Evolutionary conservation across 2,329 filamentous ascomycete species (phyloP), one percentile per base, ranked within the genome.

Genomic region (Aspergillus ruber): DNA sequence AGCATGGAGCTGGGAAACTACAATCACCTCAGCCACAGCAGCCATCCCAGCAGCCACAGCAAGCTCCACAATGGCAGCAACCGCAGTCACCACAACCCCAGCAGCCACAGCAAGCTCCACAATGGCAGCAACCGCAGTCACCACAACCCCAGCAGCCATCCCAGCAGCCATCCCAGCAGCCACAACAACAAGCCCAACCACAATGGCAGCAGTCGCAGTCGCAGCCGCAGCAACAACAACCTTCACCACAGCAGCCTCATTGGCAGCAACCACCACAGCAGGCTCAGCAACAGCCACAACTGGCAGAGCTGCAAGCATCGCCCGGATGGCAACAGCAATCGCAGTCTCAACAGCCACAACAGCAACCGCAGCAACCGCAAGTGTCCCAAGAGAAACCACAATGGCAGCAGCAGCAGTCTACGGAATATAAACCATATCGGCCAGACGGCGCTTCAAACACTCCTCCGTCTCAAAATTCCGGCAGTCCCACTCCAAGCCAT

Each of bases 291-390:
- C 41, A 50, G 25, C 43, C 47, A 29, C 44, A 38, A 12, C 17
- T 18, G 3, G n/a, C 20, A 21, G 33, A 45, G 27, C 10, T 21
- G 1, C 20, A 50, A 15, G 44, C 45, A 29, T 45, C 47, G 27
- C 7, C 38, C 5, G 47, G 45, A 17, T 8, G 40, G 8, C 46
- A 50, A n/a, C 46, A 48, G 23, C 57, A 58, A 33, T 48, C 50
- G 18, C 42, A 47, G 42, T 41, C 35, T 25, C 35, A 10, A 20
- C 47, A 38, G 27, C 43, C 10, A 20, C 44, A 33, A 20, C 12
- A 9, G 2, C 45, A 42, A 9, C 45, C 35, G 10, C 39, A 43
- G 27, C 27, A 25, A 18, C 13, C n/a, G 6, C 13, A 41, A n/a
- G 20, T 29, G 20, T 38, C 33, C 36, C 23, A 27, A 10, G 27